phyloP scores from a whole-genome alignment of 2,329 filamentous ascomycete genomes.

The Aspergillus jensenii region DNA sequence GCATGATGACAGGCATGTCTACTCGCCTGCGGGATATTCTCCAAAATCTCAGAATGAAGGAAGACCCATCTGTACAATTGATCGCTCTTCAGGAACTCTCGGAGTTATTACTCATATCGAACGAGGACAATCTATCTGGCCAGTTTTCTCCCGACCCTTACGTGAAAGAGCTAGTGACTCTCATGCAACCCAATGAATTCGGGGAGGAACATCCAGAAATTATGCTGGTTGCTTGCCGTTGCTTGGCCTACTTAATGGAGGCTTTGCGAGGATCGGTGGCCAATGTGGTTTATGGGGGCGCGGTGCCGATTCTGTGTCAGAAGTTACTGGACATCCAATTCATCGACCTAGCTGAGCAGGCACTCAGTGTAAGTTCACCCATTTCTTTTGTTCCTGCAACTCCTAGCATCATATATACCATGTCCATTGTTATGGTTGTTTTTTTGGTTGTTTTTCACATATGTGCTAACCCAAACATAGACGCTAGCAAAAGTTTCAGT shows the following conservation, averaged over 20 bases:
- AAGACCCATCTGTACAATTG: constrained; percentile 82
- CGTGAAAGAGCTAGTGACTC: constrained; percentile 84
- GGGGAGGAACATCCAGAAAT: constrained; percentile 92
- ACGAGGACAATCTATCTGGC: constrained; percentile 92
- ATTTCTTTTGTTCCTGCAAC: neutral
- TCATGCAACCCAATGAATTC: constrained; percentile 90
- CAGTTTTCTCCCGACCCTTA: constrained; percentile 94
- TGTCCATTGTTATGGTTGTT: neutral
- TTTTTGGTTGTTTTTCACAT: neutral
- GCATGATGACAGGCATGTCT: constrained; percentile 86
- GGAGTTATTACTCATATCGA: constrained; percentile 89
- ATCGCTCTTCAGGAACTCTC: constrained; percentile 92
- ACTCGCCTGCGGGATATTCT: constrained; percentile 76
- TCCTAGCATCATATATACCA: neutral
- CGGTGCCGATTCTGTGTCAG: constrained; percentile 89
- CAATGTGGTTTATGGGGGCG: constrained; percentile 96
- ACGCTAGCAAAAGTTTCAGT: constrained; percentile 97
- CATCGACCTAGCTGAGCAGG: constrained; percentile 96
- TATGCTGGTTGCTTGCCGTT: constrained; percentile 94
- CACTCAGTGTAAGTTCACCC: constrained; percentile 65
- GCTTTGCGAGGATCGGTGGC: constrained; percentile 88
- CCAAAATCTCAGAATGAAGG: constrained; percentile 74
- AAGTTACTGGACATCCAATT: constrained; percentile 95
- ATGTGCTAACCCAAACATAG: constrained; percentile 31
- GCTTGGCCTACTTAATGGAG: constrained; percentile 96